Percentiles rank a stretch among this genome's conserved stretches.
Evolutionary conservation across 129 eudicot species (phyloP).

Genomic region (Kitagawia praeruptora): DNA sequence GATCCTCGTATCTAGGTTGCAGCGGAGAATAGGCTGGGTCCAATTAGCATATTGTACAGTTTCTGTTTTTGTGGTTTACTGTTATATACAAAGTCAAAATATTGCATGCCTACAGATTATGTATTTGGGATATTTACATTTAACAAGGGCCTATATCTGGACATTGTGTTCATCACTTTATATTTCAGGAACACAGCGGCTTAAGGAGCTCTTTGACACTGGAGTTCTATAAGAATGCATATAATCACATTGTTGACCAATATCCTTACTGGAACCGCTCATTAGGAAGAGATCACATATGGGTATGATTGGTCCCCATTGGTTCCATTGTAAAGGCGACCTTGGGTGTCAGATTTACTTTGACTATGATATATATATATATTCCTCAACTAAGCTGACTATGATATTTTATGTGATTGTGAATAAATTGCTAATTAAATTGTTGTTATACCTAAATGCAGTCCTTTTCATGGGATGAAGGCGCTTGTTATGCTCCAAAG

Average conservation of each 20-base stretch:
- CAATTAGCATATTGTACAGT: not conserved
- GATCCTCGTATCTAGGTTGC: not conserved
- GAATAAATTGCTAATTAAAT: conserved; percentile 11
- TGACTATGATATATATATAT: not conserved
- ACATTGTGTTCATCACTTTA: conserved; percentile 2
- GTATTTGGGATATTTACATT: not conserved
- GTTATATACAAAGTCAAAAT: conserved; percentile 1
- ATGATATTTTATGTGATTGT: not conserved
- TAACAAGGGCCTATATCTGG: not conserved
- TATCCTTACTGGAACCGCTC: conserved; percentile 91
- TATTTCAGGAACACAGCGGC: conserved; percentile 61
- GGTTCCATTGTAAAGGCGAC: not conserved
- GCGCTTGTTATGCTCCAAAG: conserved; percentile 99
- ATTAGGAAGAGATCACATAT: conserved; percentile 89
- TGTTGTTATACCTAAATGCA: conserved; percentile 32
- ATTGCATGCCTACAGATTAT: not conserved
- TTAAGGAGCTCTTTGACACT: conserved; percentile 80
- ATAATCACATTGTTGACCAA: conserved; percentile 57
- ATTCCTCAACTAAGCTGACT: not conserved
- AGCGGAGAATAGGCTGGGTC: not conserved
- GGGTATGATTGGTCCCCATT: conserved; percentile 43
- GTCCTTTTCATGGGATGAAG: conserved; percentile 99
- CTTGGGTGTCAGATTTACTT: not conserved
- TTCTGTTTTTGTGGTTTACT: not conserved
- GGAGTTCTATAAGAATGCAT: conserved; percentile 69